Conservation (phyloP, 352 stramenopile species). For the Elongisporangium undulatum region DNA sequence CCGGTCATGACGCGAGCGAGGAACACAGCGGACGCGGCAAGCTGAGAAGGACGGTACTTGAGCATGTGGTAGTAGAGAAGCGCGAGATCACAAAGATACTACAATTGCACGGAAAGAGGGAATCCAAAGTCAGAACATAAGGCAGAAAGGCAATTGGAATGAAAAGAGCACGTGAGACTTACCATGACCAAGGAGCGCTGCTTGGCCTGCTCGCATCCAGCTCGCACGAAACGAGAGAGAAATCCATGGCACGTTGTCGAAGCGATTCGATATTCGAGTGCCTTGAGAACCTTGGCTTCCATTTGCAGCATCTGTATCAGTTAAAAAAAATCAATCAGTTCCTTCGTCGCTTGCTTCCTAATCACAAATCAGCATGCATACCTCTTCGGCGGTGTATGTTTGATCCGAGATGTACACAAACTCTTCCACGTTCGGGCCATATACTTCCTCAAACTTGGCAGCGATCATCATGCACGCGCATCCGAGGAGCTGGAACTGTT, state of each 20-base stretch:
- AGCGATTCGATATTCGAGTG: conserved; percentile 68
- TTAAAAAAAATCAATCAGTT: neutral
- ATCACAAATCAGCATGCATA: conserved; percentile 11
- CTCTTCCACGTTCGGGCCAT: conserved; percentile 90
- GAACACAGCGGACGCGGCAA: conserved; percentile 75
- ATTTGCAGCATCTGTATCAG: conserved; percentile 70
- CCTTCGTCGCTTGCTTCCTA: neutral
- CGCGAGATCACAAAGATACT: conserved; percentile 77
- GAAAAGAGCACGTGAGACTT: conserved; percentile 5
- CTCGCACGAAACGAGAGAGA: conserved; percentile 51
- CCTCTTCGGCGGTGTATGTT: conserved; percentile 89
- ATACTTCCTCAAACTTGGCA: conserved; percentile 98
- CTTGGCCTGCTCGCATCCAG: conserved; percentile 48
- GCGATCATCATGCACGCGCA: conserved; percentile 95
- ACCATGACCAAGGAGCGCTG: conserved; percentile 64
- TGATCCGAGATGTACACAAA: conserved; percentile 98
- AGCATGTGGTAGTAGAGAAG: conserved; percentile 73
- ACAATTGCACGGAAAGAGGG: conserved; percentile 3
- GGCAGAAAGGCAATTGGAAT: neutral
- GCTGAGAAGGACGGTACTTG: conserved; percentile 58
- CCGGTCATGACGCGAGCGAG: conserved; percentile 63
- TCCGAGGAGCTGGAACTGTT: conserved; percentile 94
- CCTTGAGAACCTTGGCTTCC: conserved; percentile 70
- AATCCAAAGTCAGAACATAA: conserved; percentile 5
- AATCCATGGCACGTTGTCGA: conserved; percentile 80